Base-by-base conservation (phyloP, 1,284 basidiomycete genomes). In the Rhodotorula sp. region DNA sequence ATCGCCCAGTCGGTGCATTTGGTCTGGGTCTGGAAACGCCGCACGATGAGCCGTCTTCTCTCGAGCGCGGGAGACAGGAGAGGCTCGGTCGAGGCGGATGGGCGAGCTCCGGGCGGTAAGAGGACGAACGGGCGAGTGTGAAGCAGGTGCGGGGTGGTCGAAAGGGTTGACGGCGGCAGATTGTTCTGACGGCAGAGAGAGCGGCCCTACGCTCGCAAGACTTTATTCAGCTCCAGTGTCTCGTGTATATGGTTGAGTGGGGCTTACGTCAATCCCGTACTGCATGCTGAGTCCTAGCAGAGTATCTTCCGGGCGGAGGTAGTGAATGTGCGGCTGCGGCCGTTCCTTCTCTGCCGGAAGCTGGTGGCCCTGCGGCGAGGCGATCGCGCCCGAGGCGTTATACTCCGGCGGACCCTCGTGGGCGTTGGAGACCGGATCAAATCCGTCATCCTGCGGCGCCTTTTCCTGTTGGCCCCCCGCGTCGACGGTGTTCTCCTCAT, bases 141-240 rank as follows among this genome's bases (percentile, higher is more conserved):
- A 7, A 91, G 81, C 24, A 90, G 81, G 76, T 90, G 88, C 4
- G 89, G 89, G 0, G 86, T 89, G 0, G 87, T 89, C 62, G 82
- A 85, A 24, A 91, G 81, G 1, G 88, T 87, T 74, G 85, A 88
- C 2, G 83, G 80, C 0, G 89, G 87, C 10, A 91, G 83, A 60
- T 84, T 84, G 77, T 91, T 91, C 29, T 89, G 79, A 26, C 81
- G 84, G 78, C 88, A 89, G 6, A 90, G 81, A 46, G 84, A 80
- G 53, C 84, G 84, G 37, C 83, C 85, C n/a, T n/a, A n/a, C n/a
- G n/a, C n/a, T n/a, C n/a, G n/a, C n/a, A n/a, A n/a, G n/a, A n/a
- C n/a, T n/a, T n/a, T n/a, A n/a, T n/a, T n/a, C n/a, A n/a, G n/a
- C n/a, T n/a, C n/a, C n/a, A n/a, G n/a, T n/a, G n/a, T n/a, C n/a